Base-by-base conservation (phyloP, 495 filamentous ascomycete species). In the Umbilicaria muhlenbergii region DNA sequence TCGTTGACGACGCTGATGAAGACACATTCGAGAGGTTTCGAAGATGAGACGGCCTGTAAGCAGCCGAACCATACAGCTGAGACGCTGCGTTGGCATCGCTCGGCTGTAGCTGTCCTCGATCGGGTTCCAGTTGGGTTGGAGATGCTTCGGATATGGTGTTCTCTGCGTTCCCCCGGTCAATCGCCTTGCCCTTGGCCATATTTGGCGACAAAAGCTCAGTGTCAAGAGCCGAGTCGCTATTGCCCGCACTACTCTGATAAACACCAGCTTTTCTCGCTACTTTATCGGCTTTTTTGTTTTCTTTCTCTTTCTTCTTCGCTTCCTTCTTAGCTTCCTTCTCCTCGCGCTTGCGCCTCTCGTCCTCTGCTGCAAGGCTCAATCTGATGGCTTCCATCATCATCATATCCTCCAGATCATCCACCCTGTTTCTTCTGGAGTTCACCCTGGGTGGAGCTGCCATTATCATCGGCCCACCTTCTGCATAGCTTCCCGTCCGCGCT, bases 381-480 rank as follows among this genome's bases (percentile, higher is more conserved):
- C 91, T 69, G 42, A 98, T 89, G 2, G 91, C 91, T 57, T 96
- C 91, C 70, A 88, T 83, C 73, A 95, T 84, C 91, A 98, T 98
- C 68, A 96, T 84, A 38, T 94, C 89, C 56, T 98, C 91, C 11
- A 96, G 64, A 52, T 95, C 89, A 36, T 92, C 85, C 42, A 91
- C 69, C 37, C 86, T 68, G 41, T 56, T 76, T 39, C 78, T 65
- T 40, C 83, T 68, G 12, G 78, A 75, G 47, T 68, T 73, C 14
- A 63, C 64, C n/a, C 75, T 67, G 7, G 69, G 63, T 15, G 72
- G 63, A 14, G 65, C 62, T 15, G 72, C 39, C 43, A 67, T 67
- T 28, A 28, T 28, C 5, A 54, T 59, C 15, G 60, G 46, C 5
- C 56, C 59, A 39, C 67, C 70, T 50, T 70, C 69, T 7, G 57